Percentiles rank a stretch among this genome's conserved stretches.
Evolutionary conservation across 352 stramenopile genomes (phyloP).

Genomic region (Globisporangium parvum): DNA sequence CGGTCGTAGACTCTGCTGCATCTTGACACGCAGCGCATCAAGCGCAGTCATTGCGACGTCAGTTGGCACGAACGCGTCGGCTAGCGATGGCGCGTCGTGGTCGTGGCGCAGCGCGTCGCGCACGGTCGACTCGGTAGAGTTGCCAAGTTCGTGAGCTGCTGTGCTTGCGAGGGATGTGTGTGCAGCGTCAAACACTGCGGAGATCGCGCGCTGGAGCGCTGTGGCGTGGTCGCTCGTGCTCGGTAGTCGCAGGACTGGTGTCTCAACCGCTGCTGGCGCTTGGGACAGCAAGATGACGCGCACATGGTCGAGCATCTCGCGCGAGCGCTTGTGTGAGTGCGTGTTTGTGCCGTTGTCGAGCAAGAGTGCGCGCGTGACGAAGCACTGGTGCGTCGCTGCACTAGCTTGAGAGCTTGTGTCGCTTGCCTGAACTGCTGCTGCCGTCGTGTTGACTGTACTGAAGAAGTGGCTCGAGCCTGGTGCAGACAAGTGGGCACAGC

Average conservation of each 20-base stretch:
- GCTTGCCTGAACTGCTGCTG: neutral
- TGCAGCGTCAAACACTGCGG: too few species aligned
- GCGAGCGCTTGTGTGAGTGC: neutral
- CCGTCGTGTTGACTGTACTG: neutral
- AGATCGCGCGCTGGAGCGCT: too few species aligned
- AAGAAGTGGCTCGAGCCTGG: conserved; percentile 8
- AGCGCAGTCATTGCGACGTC: neutral
- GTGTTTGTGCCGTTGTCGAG: neutral
- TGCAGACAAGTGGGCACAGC: neutral
- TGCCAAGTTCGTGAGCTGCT: neutral
- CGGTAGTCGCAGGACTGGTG: too few species aligned
- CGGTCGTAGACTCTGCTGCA: neutral
- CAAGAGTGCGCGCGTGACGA: neutral
- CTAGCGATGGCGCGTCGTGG: neutral
- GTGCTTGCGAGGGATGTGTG: too few species aligned
- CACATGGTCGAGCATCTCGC: conserved; percentile 4
- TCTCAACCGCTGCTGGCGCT: neutral
- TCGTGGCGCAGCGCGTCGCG: neutral
- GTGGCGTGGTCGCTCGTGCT: too few species aligned
- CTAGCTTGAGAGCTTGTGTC: neutral
- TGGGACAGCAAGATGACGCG: conserved; percentile 4
- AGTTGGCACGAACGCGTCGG: neutral
- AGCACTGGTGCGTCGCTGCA: neutral
- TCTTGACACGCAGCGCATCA: neutral
- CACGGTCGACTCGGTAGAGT: neutral